A percentile compares a stretch with the other conserved stretches of the same genome.
These are phyloP conservation scores for Mesostigma viride DNA, from an alignment of 139 green algal species.

Conservation along the genomic window DNA sequence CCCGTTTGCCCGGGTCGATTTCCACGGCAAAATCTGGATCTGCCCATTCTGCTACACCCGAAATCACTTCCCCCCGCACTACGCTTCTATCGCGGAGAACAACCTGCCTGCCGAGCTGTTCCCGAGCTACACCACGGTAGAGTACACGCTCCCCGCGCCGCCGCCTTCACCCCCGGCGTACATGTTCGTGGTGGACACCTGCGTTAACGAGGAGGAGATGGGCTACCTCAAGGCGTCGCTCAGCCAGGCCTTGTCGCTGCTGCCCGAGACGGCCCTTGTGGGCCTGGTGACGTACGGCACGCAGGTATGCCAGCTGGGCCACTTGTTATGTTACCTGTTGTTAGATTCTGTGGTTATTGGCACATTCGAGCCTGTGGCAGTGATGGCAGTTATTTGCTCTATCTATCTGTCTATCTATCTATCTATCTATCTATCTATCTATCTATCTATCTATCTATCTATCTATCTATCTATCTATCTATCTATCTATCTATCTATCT, in stretches of 20 bases:
- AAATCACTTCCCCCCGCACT: slow-evolving; percentile 95
- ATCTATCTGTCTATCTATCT: too few species aligned
- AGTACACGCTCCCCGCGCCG: slow-evolving; percentile 69
- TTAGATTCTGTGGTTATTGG: too few species aligned
- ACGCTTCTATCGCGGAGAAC: slow-evolving; percentile 68
- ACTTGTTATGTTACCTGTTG: too few species aligned
- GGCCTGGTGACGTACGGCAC: slow-evolving; percentile 88
- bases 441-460: too few species aligned
- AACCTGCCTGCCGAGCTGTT: slow-evolving; percentile 92
- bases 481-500: too few species aligned
- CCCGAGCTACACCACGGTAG: slow-evolving; percentile 85
- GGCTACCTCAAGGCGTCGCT: slow-evolving; percentile 40
- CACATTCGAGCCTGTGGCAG: too few species aligned
- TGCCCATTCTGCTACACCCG: slow-evolving; percentile 89
- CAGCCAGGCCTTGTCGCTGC: slow-evolving; percentile 50
- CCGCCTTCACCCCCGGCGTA: slow-evolving; percentile 60
- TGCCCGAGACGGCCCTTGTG: slow-evolving; percentile 49
- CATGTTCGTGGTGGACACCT: slow-evolving; percentile 92
- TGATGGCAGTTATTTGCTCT: too few species aligned
- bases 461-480: too few species aligned
- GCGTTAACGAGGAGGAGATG: slow-evolving; percentile 74
- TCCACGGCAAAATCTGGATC: slow-evolving; percentile 79
- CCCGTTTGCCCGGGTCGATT: slow-evolving; percentile 83
- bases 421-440: too few species aligned
- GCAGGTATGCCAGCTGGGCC: too few species aligned